These are phyloP conservation scores for Spencermartinsiella europaea DNA, from an alignment of 805 yeast species.

Conservation along the genomic window DNA sequence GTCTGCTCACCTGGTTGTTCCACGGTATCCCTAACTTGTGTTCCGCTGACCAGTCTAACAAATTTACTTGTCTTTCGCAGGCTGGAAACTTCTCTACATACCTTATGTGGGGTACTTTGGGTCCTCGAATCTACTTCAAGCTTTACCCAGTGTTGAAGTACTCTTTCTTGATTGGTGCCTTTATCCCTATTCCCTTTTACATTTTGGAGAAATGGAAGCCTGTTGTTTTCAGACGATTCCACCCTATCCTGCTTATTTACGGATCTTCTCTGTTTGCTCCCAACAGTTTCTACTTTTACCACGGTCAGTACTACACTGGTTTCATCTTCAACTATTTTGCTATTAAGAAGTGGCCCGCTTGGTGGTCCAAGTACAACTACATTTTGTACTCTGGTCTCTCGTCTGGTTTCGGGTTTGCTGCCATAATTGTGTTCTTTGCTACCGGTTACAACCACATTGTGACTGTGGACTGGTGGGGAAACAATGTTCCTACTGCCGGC, in stretches of 20 bases:
- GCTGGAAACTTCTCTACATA: constrained; percentile 45
- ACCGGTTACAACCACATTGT: constrained; percentile 34
- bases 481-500: constrained; percentile 21
- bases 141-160: constrained; percentile 49
- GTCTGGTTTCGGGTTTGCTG: constrained; percentile 47
- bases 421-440: constrained; percentile 41
- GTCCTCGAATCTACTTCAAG: constrained; percentile 44
- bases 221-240: too few relatives aligned
- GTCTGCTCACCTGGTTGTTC: constrained; percentile 24
- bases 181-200: constrained; percentile 20
- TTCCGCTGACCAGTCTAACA: constrained; percentile 22
- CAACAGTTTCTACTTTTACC: constrained; percentile 27
- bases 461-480: constrained; percentile 48
- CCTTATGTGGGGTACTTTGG: constrained; percentile 54
- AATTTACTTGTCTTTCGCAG: constrained; percentile 39
- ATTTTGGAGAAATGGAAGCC: constrained; percentile 26
- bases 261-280: constrained; percentile 10
- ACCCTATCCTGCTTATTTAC: constrained; percentile 26
- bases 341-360: constrained; percentile 37
- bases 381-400: constrained; percentile 44
- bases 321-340: constrained; percentile 42
- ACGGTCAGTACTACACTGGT: constrained; percentile 39
- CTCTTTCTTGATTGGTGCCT: constrained; percentile 22
- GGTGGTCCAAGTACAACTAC: constrained; percentile 54
- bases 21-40: constrained; percentile 29